These are phyloP conservation scores for Chionographis japonica DNA, from an alignment of 106 monocot genomes.

Conservation along the genomic window DNA sequence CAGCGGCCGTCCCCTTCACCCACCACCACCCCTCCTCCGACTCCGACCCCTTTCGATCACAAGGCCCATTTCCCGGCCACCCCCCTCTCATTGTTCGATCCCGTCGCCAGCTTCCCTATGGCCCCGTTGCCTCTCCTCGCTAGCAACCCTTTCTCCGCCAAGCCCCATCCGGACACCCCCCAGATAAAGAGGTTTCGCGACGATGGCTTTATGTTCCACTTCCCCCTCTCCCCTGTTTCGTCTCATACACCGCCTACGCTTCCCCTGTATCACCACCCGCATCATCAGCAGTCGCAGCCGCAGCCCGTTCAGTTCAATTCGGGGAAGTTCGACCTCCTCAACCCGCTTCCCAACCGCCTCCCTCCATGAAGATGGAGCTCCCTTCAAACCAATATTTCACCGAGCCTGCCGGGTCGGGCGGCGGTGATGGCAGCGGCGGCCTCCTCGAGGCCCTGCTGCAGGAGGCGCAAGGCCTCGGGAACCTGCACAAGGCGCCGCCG, in stretches of 20 bases:
- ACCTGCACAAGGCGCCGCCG: neutral
- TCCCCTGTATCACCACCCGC: neutral
- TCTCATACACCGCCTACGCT: neutral
- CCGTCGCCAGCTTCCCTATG: neutral
- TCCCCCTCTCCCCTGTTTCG: neutral
- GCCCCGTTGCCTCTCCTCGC: neutral
- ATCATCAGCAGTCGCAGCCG: neutral
- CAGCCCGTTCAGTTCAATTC: neutral
- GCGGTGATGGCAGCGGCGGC: neutral
- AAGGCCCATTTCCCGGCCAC: too few relatives aligned
- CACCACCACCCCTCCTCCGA: too few relatives aligned
- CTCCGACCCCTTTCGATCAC: too few relatives aligned
- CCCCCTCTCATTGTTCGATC: neutral
- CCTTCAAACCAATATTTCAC: conserved; percentile 70
- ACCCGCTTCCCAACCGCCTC: conserved; percentile 1
- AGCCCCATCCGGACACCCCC: neutral
- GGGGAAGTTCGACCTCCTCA: conserved; percentile 4
- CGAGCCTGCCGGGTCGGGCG: neutral
- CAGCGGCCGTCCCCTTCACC: neutral
- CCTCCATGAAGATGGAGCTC: conserved; percentile 49
- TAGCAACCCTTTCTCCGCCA: neutral
- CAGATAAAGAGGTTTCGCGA: neutral
- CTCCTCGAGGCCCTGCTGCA: conserved; percentile 43
- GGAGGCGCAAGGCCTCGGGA: conserved; percentile 8
- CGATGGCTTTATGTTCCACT: too few relatives aligned